Evolutionary conservation across 2,329 filamentous ascomycete species (phyloP), one percentile per base, ranked within the genome.

Genomic region (Emergomyces orientalis): DNA sequence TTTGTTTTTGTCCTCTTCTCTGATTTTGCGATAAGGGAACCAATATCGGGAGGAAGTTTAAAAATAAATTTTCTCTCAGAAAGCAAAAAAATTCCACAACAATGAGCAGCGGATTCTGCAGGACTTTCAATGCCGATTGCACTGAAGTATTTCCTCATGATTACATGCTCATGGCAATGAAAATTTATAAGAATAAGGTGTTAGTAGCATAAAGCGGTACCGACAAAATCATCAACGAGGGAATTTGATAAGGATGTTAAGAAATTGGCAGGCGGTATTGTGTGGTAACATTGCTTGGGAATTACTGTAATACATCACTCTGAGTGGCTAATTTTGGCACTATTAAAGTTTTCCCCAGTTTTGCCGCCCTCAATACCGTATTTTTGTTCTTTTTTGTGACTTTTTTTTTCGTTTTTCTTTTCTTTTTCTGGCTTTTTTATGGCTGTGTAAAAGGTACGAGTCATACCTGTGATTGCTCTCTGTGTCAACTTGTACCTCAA

Each of bases 311-410:
- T 43, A 14, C 19, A 8, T 2, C 32, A 2, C 27, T 56, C 9
- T n/a, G 27, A 56, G 9, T 56, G 52, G 52, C 52, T 56, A 9
- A 25, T n/a, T 5, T 1, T 5, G 52, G n/a, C 19, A 22, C 5
- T 6, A 25, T 39, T n/a, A 39, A 22, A 56, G 13, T 39, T 57
- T 57, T 27, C 54, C 54, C 34, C 54, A 57, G 54, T 57, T 57
- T 57, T 57, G 54, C 34, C 54, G 8, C 54, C n/a, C 34, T 57
- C 19, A 39, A 7, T 39, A 41, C 54, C n/a, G 54, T 57, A 57
- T 34, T 54, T 52, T 34, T 54, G 7, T 17, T 4, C 2, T 52
- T 32, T 13, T 17, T 13, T 51, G 30, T 51, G 30, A 7, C 13
- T 51, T 27, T 30, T 30, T 14, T 45, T 22, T 45, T 22, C 5